Base-by-base conservation (phyloP, 257 asterid species). In the Osmanthus fragrans region DNA sequence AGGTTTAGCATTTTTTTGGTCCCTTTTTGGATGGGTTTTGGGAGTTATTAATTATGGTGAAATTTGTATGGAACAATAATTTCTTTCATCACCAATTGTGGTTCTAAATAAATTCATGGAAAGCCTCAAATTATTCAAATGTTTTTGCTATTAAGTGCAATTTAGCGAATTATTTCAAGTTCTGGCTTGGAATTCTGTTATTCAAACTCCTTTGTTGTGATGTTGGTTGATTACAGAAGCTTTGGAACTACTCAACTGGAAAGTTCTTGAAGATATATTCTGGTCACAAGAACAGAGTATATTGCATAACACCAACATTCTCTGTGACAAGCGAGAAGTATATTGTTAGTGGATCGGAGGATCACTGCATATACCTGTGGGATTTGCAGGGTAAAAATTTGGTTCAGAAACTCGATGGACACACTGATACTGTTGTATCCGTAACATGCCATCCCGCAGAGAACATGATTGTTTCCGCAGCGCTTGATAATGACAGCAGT, bases 281-380 rank as follows among this genome's bases (percentile, higher is more conserved):
- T 0, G 96, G 94, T 40, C 98, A 94, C 80, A 76, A 71, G 86
- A 94, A 94, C 87, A 89, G 81, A 76, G 85, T 63, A n/a, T 94
- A 88, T 76, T 94, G 97, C 86, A 81, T 89, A 74, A 81, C 83
- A 68, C 80, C 98, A 2, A 91, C 97, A 1, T 94, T 94, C 79
- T 92, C 94, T 0, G 94, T 90, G 16, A 81, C 96, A 12, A 85
- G 84, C 13, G 97, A 85, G 88, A 94, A 88, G 91, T 92, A 87
- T 82, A 86, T 92, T 49, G 97, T 94, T n/a, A 88, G 97, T 76
- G 97, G 98, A 37, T 94, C 97, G 0, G 98, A 94, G 82, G 97
- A 94, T 85, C 85, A 79, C 23, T 89, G 97, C 51, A 87, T 92
- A 11, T 94, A 87, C 85, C 54, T 94, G 70, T 94, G 98, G 98